Evolutionary conservation across 441 rosid species (phyloP), one percentile per base, ranked within the genome.

Genomic region (Jatropha multifida): DNA sequence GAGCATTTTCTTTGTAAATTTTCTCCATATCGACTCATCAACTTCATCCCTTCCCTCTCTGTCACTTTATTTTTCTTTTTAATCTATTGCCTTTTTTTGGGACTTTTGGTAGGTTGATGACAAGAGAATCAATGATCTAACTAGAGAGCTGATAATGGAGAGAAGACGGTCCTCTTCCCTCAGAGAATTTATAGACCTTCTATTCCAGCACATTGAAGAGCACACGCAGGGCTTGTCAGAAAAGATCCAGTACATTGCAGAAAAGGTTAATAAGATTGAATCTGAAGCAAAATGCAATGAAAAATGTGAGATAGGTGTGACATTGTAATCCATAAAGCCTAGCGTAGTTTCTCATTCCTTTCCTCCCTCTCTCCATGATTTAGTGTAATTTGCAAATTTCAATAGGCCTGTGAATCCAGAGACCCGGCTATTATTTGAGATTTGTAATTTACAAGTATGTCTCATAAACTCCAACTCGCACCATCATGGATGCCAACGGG

Each of bases 141-240:
- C 74, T 37, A 74, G 63, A 32, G 74, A 74, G 60, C 67, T 66
- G 59, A 11, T 66, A 61, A 62, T 42, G 46, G 81, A 78, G 77
- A 78, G 58, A 71, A 79, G 66, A 41, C 56, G 79, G 7, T 51
- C 69, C 49, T 61, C 82, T 49, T 76, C 79, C 18, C 69, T 71
- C 2, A 61, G 70, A 63, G 65, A 65, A 72, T 72, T 69, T 27
- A 74, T 80, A 20, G 56, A 75, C 12, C 64, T 71, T 66, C 46
- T 79, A 27, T 55, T 79, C 46, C 62, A 55, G 58, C 79, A 80
- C 74, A 76, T 72, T 52, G 76, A 76, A 44, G 78, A 75, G 76
- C 82, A 75, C 55, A 79, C 73, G 2, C 76, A 79, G 5, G 79
- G 71, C 12, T 54, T 80, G 58, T 75, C 82, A 0, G 75, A 73